Base-by-base conservation (phyloP, 371 early-diverging fungal species). In the Mycotypha africana region DNA sequence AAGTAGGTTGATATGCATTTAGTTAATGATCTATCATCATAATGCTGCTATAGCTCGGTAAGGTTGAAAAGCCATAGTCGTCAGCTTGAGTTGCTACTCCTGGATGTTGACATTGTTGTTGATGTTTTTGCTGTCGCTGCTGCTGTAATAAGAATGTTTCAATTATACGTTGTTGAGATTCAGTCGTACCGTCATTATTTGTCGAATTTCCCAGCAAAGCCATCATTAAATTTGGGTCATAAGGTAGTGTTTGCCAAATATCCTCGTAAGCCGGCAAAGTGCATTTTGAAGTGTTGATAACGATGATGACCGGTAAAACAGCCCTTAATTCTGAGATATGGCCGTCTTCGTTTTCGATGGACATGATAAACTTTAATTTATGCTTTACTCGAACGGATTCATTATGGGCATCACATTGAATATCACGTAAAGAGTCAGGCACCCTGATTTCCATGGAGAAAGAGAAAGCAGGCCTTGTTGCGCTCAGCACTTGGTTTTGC, bases 351-450 rank as follows among this genome's bases (percentile, higher is more conserved):
- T 56, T 47, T 33, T 45, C 47, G 33, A 60, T 49, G 7, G 51
- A 44, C 35, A 65, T 46, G 2, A 23, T 42, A 28, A 65, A 58
- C 42, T 57, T 54, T 15, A 65, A 21, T 32, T 56, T 60, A 30
- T 65, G 65, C 11, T 33, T 35, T 3, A 65, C 58, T 12, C 50
- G 37, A 9, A 61, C 60, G 14, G 57, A 51, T 9, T 65, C 65
- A 40, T 62, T 62, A n/a, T 47, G 46, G 2, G 47, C 49, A 37
- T 60, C 61, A 25, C 61, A 60, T 38, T 65, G 63, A 17, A 73
- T 49, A 15, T 58, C 60, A 32, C 38, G 28, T 9, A 53, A 36
- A 12, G 59, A 49, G 11, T 38, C 36, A 10, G 69, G 69, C 4
- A 74, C 54, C 8, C 51, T 49, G 8, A 70, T 49, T 8, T 33